Evolutionary conservation across 208 protist genomes (phyloP).

Genomic region (Leishmania turanica): DNA sequence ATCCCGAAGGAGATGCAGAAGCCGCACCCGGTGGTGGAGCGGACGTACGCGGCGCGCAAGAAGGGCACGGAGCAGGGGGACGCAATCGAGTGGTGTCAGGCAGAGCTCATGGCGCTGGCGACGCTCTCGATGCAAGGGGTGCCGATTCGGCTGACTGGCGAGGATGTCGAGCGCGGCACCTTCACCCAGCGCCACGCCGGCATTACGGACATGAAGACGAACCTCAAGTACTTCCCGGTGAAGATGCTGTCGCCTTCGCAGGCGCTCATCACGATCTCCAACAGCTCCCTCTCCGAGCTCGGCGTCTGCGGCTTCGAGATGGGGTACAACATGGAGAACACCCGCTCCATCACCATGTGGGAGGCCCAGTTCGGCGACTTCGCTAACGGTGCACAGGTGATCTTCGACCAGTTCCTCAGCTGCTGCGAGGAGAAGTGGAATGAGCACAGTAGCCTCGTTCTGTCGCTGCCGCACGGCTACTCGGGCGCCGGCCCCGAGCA

Average conservation of each 20-base stretch:
- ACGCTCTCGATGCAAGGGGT: constrained; percentile 93
- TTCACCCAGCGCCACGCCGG: constrained; percentile 98
- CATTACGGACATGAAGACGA: constrained; percentile 95
- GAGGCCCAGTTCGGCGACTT: constrained; percentile 99
- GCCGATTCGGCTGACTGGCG: constrained; percentile 93
- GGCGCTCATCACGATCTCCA: constrained; percentile 91
- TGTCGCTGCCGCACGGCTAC: constrained; percentile 99
- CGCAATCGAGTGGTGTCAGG: constrained; percentile 95
- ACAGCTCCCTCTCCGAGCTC: constrained; percentile 97
- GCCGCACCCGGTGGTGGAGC: constrained; percentile 87
- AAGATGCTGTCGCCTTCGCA: constrained; percentile 72
- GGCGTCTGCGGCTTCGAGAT: constrained; percentile 98
- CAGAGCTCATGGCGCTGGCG: constrained; percentile 95
- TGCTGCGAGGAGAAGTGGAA: constrained; percentile 98
- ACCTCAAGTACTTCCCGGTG: constrained; percentile 87
- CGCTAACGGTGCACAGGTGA: constrained; percentile 98
- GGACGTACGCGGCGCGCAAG: constrained; percentile 85
- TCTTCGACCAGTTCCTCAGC: constrained; percentile 97
- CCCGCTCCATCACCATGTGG: constrained; percentile 97
- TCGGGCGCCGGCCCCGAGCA: constrained; percentile 98
- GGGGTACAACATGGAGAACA: constrained; percentile 95
- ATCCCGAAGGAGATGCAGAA: constrained; percentile 89
- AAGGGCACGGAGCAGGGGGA: constrained; percentile 88
- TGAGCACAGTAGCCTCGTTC: constrained; percentile 90
- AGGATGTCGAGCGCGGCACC: constrained; percentile 99